Base-by-base conservation (phyloP, 1,284 basidiomycete genomes). In the Leccinum fuscescens region DNA sequence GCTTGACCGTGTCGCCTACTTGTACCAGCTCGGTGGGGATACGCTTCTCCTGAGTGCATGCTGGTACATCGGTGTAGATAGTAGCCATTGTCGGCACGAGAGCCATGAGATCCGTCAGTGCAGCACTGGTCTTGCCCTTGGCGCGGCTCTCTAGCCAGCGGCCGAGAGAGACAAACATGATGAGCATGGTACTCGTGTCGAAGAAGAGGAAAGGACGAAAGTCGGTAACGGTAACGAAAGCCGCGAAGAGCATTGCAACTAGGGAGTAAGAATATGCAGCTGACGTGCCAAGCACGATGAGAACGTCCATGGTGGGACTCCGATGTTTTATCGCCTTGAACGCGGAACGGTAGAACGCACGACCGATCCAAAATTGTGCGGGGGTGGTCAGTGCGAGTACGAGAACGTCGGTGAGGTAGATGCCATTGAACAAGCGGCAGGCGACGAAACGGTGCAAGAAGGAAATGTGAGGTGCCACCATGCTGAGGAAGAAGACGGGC, bases 151-250 rank as follows among this genome's bases (percentile, higher is more conserved):
- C 97, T 56, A 99, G 84, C 77, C 92, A 98, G 44, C 97, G 88
- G 1, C 96, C 97, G 31, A 99, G 85, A 4, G 94, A 94, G 67
- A 98, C 93, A 73, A 99, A 99, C 76, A 90, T 94, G 82, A 99
- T 92, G 60, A 99, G 81, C 97, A 99, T 99, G 15, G 96, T 97
- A 69, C 93, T 96, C 1, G 97, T 99, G 77, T 99, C 97, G 77
- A 99, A 99, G 79, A 98, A 99, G 33, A 95, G 87, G 71, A 92
- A 85, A 1, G 97, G 96, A 39, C 84, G 87, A 72, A 84, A 92
- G 58, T 84, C 83, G 0, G 86, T 80, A 5, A 86, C 82, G 3
- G 77, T 72, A 68, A 86, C 84, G 77, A 90, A 86, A 22, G 86
- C 79, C 37, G 89, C 86, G 52, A 81, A 80, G 66, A 92, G 65